Evolutionary conservation across 768 basidiomycete genomes (phyloP).

Genomic region (Astraeus odoratus): DNA sequence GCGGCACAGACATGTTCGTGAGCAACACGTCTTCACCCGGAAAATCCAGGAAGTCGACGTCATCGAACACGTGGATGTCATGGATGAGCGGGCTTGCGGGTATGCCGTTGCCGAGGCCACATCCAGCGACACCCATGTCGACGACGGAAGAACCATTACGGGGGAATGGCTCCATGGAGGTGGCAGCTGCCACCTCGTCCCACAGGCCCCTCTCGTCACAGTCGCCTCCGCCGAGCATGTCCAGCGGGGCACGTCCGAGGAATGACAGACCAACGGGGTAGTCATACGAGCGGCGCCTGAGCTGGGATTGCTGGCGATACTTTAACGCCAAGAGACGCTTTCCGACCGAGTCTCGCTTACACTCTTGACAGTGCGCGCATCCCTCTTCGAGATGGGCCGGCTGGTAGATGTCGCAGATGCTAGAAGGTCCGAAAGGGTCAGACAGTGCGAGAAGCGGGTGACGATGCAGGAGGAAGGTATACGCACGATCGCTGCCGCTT

Average conservation of each 20-base stretch:
- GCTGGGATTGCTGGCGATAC: slow-evolving; percentile 11
- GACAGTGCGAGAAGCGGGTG: neutral
- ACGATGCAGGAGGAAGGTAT: neutral
- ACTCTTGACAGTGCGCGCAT: slow-evolving; percentile 23
- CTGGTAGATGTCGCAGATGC: slow-evolving; percentile 21
- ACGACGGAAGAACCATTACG: slow-evolving; percentile 8
- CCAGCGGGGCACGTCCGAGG: slow-evolving; percentile 1
- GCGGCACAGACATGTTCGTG: slow-evolving; percentile 11
- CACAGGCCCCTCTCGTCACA: slow-evolving; percentile 25
- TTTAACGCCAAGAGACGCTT: slow-evolving; percentile 20
- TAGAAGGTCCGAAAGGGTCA: slow-evolving; percentile 5
- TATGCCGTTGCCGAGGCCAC: no score
- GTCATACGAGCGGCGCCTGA: neutral
- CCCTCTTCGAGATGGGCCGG: slow-evolving; percentile 13
- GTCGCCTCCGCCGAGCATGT: slow-evolving; percentile 8
- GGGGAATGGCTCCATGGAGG: slow-evolving; percentile 12
- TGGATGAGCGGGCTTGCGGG: slow-evolving; percentile 4
- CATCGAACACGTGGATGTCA: slow-evolving; percentile 8
- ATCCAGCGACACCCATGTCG: neutral
- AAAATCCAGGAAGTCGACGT: slow-evolving; percentile 10
- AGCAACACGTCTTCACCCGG: slow-evolving; percentile 12
- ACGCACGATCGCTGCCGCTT: slow-evolving; percentile 24
- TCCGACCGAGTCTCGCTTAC: slow-evolving; percentile 21
- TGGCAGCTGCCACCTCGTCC: slow-evolving; percentile 22
- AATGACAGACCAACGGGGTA: slow-evolving; percentile 5